Conservation (phyloP, 2,329 filamentous ascomycete species). For the Colletotrichum chrysophilum region DNA sequence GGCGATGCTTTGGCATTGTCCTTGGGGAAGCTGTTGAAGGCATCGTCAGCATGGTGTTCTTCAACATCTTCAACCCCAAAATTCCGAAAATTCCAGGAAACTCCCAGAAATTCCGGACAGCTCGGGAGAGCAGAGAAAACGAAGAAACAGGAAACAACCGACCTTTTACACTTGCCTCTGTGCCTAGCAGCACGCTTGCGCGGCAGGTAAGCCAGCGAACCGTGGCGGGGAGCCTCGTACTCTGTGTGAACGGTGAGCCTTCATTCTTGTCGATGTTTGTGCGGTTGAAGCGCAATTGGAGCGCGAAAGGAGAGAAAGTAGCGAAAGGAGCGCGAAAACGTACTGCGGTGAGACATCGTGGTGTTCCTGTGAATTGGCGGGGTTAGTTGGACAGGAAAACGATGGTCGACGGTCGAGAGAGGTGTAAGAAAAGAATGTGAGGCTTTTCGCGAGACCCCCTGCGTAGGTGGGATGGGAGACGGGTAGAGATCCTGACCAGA, state of each 20-base stretch:
- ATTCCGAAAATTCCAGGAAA: neutral
- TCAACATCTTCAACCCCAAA: too few species aligned
- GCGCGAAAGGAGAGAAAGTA: neutral
- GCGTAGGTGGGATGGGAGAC: neutral
- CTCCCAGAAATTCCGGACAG: neutral
- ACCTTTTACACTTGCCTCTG: slow-evolving; percentile 71
- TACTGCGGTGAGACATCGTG: neutral
- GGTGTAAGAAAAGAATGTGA: neutral
- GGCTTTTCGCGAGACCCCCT: too few species aligned
- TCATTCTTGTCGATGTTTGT: slow-evolving; percentile 24
- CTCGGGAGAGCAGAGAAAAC: too few species aligned
- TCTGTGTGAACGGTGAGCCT: slow-evolving; percentile 32
- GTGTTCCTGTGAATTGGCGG: neutral
- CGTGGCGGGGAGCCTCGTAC: slow-evolving; percentile 90
- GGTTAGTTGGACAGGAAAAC: neutral
- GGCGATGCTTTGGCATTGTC: slow-evolving; percentile 67
- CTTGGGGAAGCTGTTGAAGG: slow-evolving; percentile 84
- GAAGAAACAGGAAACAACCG: slow-evolving; percentile 46
- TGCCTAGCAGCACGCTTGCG: slow-evolving; percentile 90
- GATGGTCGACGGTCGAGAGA: neutral
- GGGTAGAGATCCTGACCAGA: neutral
- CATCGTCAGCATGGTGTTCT: too few species aligned
- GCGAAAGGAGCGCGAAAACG: neutral
- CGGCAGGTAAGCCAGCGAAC: slow-evolving; percentile 86
- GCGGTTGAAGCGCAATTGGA: slow-evolving; percentile 23